Conservation (phyloP, 305 asterid genomes). For the Solanum hybrid region DNA sequence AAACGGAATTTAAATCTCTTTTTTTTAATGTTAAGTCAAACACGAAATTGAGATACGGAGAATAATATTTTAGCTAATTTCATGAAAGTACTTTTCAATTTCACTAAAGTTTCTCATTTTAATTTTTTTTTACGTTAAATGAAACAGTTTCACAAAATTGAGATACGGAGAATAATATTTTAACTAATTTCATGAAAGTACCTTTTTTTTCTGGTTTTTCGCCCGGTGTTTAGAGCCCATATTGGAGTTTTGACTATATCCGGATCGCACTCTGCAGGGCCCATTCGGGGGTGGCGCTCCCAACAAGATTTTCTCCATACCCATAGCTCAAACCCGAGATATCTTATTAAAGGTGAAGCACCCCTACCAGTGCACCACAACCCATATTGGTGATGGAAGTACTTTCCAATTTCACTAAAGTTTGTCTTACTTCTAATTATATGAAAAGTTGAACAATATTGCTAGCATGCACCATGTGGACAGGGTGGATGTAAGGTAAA, state of each 20-base stretch:
- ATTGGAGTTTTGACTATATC: no score
- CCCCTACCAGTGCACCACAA: no score
- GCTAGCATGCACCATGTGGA: neutral
- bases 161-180: neutral
- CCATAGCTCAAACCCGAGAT: fast-evolving
- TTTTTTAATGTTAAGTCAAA: neutral
- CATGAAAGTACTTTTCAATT: neutral
- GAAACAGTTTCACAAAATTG: no score
- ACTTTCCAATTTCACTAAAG: neutral
- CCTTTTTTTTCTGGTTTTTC: no score
- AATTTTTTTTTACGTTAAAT: no score
- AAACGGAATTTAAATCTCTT: no score
- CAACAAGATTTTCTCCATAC: no score
- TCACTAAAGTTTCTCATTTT: neutral
- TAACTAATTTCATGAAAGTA: neutral
- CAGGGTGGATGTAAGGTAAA: neutral
- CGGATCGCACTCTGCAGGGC: no score
- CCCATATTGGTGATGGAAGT: neutral
- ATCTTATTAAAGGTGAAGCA: no score
- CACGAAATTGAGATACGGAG: neutral
- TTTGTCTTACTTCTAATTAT: neutral
- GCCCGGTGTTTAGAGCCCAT: no score
- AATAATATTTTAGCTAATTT: neutral
- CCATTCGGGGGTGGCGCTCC: no score
- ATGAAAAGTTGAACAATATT: neutral